Evolutionary conservation across 1,139 yeast species (phyloP).

Genomic region (Spathaspora jeffriesii): DNA sequence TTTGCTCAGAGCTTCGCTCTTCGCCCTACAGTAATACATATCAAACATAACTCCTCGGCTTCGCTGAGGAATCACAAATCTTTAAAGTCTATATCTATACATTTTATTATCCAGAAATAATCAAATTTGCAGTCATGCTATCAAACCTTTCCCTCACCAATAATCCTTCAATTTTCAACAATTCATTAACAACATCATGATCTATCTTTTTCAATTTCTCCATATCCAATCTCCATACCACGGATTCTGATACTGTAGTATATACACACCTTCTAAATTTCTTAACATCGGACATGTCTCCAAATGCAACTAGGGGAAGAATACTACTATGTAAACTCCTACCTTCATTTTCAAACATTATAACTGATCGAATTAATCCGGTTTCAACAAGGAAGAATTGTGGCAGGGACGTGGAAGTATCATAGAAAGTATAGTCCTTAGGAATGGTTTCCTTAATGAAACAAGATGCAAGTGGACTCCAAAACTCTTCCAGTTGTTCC

Average conservation of each 20-base stretch:
- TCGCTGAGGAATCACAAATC: no score
- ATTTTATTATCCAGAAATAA: slow-evolving; percentile 44
- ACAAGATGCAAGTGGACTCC: slow-evolving; percentile 57
- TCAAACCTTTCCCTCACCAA: slow-evolving; percentile 75
- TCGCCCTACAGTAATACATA: no score
- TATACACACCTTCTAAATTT: slow-evolving; percentile 44
- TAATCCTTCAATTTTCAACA: slow-evolving; percentile 63
- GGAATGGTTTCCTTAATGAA: slow-evolving; percentile 52
- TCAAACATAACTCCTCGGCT: no score
- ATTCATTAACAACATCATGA: slow-evolving; percentile 40
- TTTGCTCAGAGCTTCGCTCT: no score
- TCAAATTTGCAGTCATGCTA: slow-evolving; percentile 66
- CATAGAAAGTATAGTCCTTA: slow-evolving; percentile 51
- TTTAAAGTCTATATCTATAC: neutral
- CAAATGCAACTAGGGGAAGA: slow-evolving; percentile 90
- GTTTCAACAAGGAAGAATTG: slow-evolving; percentile 74
- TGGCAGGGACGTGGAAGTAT: slow-evolving; percentile 39
- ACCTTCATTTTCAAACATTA: slow-evolving; percentile 53
- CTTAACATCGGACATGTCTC: slow-evolving; percentile 52
- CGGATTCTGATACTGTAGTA: slow-evolving; percentile 54
- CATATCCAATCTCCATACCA: slow-evolving; percentile 70
- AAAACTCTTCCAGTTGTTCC: slow-evolving; percentile 59
- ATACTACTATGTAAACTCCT: slow-evolving; percentile 73
- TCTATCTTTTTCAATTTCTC: slow-evolving; percentile 42
- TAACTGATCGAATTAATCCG: slow-evolving; percentile 69